Conservation (phyloP, 2,329 filamentous ascomycete genomes). For the Peltaster fructicola region DNA sequence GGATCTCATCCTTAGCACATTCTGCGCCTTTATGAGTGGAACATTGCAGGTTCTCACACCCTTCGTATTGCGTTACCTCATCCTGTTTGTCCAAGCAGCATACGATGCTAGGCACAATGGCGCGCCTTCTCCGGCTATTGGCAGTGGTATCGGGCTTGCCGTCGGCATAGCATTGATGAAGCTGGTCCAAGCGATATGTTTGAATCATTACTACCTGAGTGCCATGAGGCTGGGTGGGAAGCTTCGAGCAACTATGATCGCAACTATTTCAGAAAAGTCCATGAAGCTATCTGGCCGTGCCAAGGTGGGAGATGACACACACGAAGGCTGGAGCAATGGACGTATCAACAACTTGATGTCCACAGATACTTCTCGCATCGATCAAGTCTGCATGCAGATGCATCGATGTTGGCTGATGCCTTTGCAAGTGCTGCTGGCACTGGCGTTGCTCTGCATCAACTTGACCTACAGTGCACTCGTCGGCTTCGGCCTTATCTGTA, state of each 20-base stretch:
- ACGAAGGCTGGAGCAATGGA: constrained; percentile 1
- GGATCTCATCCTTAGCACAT: too few species aligned
- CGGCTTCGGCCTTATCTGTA: constrained; percentile 59
- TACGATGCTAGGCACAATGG: background rate
- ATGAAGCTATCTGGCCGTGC: constrained; percentile 1
- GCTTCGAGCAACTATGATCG: background rate
- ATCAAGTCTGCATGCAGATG: background rate
- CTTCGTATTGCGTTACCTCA: constrained; percentile 1
- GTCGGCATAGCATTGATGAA: constrained; percentile 1
- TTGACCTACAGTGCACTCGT: background rate
- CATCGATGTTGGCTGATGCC: constrained; percentile 1
- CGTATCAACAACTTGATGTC: constrained; percentile 2
- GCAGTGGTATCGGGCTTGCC: constrained; percentile 1
- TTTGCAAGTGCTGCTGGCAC: constrained; percentile 1
- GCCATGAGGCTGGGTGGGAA: constrained; percentile 1
- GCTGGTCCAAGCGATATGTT: background rate
- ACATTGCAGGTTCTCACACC: constrained; percentile 1
- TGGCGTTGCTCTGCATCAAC: constrained; percentile 1
- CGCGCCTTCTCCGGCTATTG: background rate
- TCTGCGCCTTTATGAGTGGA: too few species aligned
- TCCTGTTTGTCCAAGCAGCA: constrained; percentile 1
- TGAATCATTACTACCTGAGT: constrained; percentile 1
- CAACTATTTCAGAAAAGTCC: constrained; percentile 1
- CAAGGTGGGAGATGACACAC: background rate
- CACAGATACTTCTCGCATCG: constrained; percentile 1